phyloP scores from a whole-genome alignment of 1,139 yeast species.

The Saccharomycopsis hybrid region DNA sequence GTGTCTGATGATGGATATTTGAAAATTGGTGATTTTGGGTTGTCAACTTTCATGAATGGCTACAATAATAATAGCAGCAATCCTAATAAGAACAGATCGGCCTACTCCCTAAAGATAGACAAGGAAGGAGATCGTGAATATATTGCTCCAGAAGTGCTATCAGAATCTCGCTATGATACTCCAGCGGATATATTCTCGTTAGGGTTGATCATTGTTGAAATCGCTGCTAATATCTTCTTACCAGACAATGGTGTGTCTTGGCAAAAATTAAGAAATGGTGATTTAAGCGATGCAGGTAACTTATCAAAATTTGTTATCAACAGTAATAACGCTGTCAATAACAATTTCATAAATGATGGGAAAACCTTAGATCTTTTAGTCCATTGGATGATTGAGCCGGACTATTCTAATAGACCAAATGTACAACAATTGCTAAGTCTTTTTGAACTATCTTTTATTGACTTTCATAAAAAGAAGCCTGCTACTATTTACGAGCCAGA shows the following conservation, averaged over 20 bases:
- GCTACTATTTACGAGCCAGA: constrained; percentile 78
- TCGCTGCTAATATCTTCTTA: constrained; percentile 88
- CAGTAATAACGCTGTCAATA: constrained; percentile 17
- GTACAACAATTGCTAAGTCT: constrained; percentile 61
- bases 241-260: constrained; percentile 97
- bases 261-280: constrained; percentile 94
- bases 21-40: constrained; percentile 59
- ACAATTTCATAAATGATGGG: constrained; percentile 61
- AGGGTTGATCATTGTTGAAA: constrained; percentile 86
- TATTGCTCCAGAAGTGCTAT: constrained; percentile 92
- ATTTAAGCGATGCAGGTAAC: constrained; percentile 89
- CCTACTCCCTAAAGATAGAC: constrained; percentile 50
- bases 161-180: constrained; percentile 76
- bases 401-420: constrained; percentile 75
- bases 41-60: constrained; percentile 51
- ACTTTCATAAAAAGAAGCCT: constrained; percentile 79
- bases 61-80: constrained; percentile 25
- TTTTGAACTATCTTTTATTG: constrained; percentile 73
- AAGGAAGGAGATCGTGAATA: constrained; percentile 96
- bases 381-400: constrained; percentile 82
- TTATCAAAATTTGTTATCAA: constrained; percentile 56
- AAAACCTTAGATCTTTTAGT: constrained; percentile 74
- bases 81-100: no score
- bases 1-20: constrained; percentile 73
- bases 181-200: constrained; percentile 92